Conservation (phyloP, 2,329 filamentous ascomycete species). For the Cercospora citrullina region DNA sequence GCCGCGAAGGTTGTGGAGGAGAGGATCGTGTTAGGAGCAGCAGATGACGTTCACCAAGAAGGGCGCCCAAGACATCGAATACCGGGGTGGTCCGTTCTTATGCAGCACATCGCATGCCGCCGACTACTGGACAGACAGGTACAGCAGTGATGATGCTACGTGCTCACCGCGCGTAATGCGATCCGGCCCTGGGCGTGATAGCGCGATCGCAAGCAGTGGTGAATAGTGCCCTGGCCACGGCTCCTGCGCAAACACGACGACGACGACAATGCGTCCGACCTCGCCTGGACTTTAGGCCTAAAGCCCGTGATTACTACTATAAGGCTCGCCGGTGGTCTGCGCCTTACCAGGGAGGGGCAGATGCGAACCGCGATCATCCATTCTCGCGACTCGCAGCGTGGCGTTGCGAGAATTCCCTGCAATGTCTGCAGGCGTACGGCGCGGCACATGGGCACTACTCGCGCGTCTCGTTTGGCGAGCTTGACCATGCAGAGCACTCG, state of each 20-base stretch:
- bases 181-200: background rate
- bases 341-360: background rate
- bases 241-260: background rate
- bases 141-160: background rate
- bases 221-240: background rate
- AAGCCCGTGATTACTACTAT: background rate
- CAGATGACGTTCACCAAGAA: constrained; percentile 5
- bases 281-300: constrained; percentile 8
- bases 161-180: background rate
- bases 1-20: background rate
- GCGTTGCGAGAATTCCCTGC: background rate
- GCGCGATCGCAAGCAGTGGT: background rate
- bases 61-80: background rate
- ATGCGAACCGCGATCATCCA: constrained; percentile 8
- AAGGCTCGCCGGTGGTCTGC: background rate
- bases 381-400: background rate
- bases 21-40: background rate
- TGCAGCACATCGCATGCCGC: background rate
- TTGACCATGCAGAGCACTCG: background rate
- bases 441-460: background rate
- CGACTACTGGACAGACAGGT: background rate
- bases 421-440: background rate
- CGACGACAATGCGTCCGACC: background rate
- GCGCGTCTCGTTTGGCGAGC: background rate
- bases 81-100: background rate